Evolutionary conservation across 2,329 filamentous ascomycete species (phyloP).

Genomic region (Phialocephala sp.): DNA sequence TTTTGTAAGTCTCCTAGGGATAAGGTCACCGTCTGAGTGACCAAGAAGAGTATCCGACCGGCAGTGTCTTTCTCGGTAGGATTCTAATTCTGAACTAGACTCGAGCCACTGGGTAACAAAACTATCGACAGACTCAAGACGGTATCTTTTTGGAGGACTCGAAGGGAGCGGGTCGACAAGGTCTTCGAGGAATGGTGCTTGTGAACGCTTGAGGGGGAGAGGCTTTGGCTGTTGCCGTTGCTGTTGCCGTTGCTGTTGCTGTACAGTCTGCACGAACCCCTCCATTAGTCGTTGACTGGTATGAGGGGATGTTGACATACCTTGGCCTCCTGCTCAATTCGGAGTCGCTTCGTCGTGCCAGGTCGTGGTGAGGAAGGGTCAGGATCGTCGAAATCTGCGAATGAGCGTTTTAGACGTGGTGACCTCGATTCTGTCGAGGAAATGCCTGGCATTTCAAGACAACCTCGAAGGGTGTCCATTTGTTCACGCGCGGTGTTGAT

Average conservation of each 20-base stretch:
- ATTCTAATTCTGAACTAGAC: conserved; percentile 30
- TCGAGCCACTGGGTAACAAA: conserved; percentile 37
- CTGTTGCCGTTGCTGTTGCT: no score
- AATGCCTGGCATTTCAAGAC: conserved; percentile 29
- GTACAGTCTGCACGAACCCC: conserved; percentile 31
- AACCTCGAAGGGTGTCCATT: conserved; percentile 22
- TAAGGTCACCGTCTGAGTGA: conserved; percentile 31
- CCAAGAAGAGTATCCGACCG: conserved; percentile 38
- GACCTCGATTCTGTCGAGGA: conserved; percentile 28
- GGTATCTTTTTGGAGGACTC: conserved; percentile 31
- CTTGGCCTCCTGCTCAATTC: conserved; percentile 27
- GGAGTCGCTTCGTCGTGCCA: conserved; percentile 26
- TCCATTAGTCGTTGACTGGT: conserved; percentile 29
- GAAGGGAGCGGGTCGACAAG: conserved; percentile 28
- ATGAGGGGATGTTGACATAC: conserved; percentile 31
- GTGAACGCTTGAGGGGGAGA: conserved; percentile 31
- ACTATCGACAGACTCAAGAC: conserved; percentile 35
- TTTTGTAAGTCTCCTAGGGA: conserved; percentile 35
- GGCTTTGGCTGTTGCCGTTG: conserved; percentile 37
- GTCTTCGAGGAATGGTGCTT: conserved; percentile 35
- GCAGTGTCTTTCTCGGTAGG: conserved; percentile 38
- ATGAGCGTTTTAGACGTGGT: conserved; percentile 28
- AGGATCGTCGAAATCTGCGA: conserved; percentile 17
- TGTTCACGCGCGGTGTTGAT: conserved; percentile 24
- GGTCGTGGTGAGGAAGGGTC: conserved; percentile 27